Conservation (phyloP, 2,329 filamentous ascomycete genomes). For the Aspergillus sojae region DNA sequence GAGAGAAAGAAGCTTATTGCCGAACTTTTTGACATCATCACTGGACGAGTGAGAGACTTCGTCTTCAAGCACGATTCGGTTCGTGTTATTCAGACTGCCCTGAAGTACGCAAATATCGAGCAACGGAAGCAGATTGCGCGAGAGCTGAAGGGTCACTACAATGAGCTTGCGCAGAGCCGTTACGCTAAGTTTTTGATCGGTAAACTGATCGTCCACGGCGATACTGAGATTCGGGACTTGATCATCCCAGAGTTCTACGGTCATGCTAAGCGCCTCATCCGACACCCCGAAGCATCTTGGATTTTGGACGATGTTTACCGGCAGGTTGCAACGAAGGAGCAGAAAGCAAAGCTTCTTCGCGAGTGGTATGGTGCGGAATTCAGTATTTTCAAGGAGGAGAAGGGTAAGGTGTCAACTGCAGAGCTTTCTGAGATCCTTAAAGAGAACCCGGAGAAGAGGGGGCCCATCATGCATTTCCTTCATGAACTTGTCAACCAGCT, state of each 20-base stretch:
- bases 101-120: conserved; percentile 88
- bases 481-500: conserved; percentile 87
- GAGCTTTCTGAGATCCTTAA: conserved; percentile 77
- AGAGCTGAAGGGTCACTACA: conserved; percentile 84
- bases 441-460: conserved; percentile 79
- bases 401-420: conserved; percentile 54
- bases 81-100: conserved; percentile 91
- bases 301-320: conserved; percentile 97
- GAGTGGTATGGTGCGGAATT: conserved; percentile 99
- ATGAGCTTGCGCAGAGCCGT: conserved; percentile 84
- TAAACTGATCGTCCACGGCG: conserved; percentile 91
- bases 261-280: conserved; percentile 87
- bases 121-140: conserved; percentile 84
- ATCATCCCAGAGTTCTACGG: conserved; percentile 96
- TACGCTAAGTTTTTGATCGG: conserved; percentile 98
- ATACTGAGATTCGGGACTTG: conserved; percentile 80
- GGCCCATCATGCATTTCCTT: conserved; percentile 82
- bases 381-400: conserved; percentile 69
- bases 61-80: conserved; percentile 98
- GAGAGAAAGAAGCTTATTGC: conserved; percentile 84
- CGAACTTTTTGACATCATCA: conserved; percentile 90
- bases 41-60: conserved; percentile 88
- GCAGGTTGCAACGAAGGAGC: conserved; percentile 78
- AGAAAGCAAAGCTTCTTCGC: conserved; percentile 80
- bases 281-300: conserved; percentile 95